Evolutionary conservation across 2,329 filamentous ascomycete genomes (phyloP).

Genomic region (Elsinoe batatas): DNA sequence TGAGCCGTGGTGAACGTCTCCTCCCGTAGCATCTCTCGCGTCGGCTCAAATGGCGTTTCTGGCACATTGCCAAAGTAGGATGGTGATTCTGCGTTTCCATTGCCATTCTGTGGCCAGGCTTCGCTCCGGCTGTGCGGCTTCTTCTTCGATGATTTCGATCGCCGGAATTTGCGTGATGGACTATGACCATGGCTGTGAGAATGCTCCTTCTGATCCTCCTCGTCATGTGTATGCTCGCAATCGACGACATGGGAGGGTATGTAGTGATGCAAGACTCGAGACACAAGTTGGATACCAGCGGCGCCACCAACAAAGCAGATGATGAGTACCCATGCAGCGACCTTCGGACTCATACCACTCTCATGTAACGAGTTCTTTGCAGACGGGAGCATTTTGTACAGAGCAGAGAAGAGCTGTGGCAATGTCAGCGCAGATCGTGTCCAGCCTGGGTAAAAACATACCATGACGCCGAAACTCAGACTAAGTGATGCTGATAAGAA

Average conservation of each 20-base stretch:
- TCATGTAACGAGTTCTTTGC: constrained; percentile 66
- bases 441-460: constrained; percentile 34
- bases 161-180: constrained; percentile 5
- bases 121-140: constrained; percentile 5
- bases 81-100: not conserved
- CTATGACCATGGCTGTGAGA: constrained; percentile 22
- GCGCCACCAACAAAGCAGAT: constrained; percentile 62
- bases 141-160: not conserved
- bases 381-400: constrained; percentile 89
- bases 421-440: constrained; percentile 9
- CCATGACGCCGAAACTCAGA: constrained; percentile 93
- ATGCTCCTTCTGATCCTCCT: constrained; percentile 25
- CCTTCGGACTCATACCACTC: constrained; percentile 55
- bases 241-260: constrained; percentile 73
- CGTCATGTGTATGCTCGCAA: constrained; percentile 65
- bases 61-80: constrained; percentile 15
- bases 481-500: constrained; percentile 85
- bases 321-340: constrained; percentile 60
- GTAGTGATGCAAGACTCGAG: constrained; percentile 60
- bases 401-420: constrained; percentile 70
- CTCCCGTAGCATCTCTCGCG: not conserved
- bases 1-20: constrained; percentile 4
- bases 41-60: constrained; percentile 9
- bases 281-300: constrained; percentile 64
- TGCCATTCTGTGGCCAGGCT: constrained; percentile 11